Base-by-base conservation (phyloP, 2,329 filamentous ascomycete species). In the Talaromyces sp. region DNA sequence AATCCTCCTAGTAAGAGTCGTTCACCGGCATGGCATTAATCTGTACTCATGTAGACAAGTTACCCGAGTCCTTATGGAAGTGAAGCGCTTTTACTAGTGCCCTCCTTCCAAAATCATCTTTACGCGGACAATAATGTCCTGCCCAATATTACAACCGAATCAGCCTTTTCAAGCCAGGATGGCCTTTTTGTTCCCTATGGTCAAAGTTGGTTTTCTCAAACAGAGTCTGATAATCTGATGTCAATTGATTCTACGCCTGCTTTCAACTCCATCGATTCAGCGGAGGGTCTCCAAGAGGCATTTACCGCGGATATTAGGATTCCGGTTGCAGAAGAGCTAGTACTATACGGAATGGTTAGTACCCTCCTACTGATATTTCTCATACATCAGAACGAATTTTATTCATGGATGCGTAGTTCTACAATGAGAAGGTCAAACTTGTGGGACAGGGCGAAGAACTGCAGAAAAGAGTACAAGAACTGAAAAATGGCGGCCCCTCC, bases 311-410 rank as follows among this genome's bases (percentile, higher is more conserved):
- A 24, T 35, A 16, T 31, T 37, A 45, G 35, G n/a, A 39, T 33
- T 11, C 27, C 31, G 52, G 10, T 19, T 19, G 10, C 14, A 39
- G 45, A 24, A 41, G 41, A 61, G 43, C 27, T 47, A 14, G 31
- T 61, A 22, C 50, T 45, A 31, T 61, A 61, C 39, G 59, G 59
- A 33, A 61, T 47, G 59, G 59, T 61, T 41, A 52, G 47, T 52
- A 11, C 10, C 31, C 1, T 19, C 43, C 27, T 10, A 13, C 1
- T 3, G n/a, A 19, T 50, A 11, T 13, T 13, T 22, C 16, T 27
- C 47, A 8, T 50, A 13, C 13, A 22, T 37, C 2, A 22, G 16
- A 8, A 50, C 27, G 11, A 52, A 22, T 13, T 50, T 14, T 52
- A 22, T 52, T 37, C n/a, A 50, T 33, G 22, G 16, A 22, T 39